Evolutionary conservation across 176 grass and related monocot species (phyloP).

Genomic region (Triticum timopheevii): DNA sequence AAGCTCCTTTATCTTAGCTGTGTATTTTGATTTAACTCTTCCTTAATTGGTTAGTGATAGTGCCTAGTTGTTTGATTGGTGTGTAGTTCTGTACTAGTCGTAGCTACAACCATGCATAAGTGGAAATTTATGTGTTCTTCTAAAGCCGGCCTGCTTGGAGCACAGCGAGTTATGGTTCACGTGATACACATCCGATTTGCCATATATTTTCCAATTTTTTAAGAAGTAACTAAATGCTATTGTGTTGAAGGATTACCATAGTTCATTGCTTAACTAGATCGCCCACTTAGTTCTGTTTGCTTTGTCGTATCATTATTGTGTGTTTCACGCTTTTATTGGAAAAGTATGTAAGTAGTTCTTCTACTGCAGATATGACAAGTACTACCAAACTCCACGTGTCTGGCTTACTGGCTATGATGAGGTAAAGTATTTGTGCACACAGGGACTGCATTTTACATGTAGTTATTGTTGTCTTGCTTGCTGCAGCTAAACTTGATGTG

Average conservation of each 20-base stretch:
- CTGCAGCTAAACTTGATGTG: conserved; percentile 11
- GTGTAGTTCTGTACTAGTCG: neutral
- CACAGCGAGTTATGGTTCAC: neutral
- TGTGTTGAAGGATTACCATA: neutral
- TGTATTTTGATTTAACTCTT: conserved; percentile 1
- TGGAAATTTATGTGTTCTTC: neutral
- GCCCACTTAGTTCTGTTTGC: neutral
- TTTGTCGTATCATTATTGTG: neutral
- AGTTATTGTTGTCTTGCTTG: neutral
- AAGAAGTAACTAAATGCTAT: conserved; percentile 7
- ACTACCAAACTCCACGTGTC: conserved; percentile 93
- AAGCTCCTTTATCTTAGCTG: conserved; percentile 40
- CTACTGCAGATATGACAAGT: conserved; percentile 86
- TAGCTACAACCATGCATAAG: neutral
- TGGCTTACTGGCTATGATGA: conserved; percentile 99
- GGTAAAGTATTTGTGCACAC: conserved; percentile 44
- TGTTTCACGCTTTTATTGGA: neutral
- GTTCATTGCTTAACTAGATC: conserved; percentile 12
- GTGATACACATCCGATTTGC: neutral
- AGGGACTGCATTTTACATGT: neutral
- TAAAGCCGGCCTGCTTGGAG: neutral
- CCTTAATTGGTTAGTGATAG: neutral
- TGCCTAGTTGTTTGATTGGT: conserved; percentile 1
- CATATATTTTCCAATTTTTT: neutral
- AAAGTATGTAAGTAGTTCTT: conserved; percentile 24